These are phyloP conservation scores for Parastagonospora avenae DNA, from an alignment of 2,329 filamentous ascomycete species.

Conservation along the genomic window DNA sequence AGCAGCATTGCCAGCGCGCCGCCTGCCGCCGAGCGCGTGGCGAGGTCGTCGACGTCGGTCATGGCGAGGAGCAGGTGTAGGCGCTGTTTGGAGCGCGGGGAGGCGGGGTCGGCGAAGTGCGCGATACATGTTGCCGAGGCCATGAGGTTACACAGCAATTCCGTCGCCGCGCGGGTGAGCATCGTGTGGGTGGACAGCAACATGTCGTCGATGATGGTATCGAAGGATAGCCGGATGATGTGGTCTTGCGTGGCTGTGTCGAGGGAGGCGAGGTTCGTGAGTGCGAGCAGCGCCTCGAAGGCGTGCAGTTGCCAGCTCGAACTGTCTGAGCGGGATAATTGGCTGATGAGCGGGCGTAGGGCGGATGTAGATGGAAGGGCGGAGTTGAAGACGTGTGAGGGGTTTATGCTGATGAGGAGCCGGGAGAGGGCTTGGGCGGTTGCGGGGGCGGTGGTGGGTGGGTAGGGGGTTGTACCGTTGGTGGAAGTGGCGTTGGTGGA, in stretches of 20 bases:
- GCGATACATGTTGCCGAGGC: slow-evolving; percentile 69
- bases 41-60: slow-evolving; percentile 80
- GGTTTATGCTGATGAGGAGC: slow-evolving; percentile 85
- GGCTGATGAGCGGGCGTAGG: slow-evolving; percentile 78
- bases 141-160: slow-evolving; percentile 90
- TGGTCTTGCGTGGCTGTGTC: slow-evolving; percentile 67
- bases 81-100: slow-evolving; percentile 69
- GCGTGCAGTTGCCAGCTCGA: slow-evolving; percentile 77
- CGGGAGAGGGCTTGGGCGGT: slow-evolving; percentile 82
- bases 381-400: slow-evolving; percentile 80
- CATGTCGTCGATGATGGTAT: slow-evolving; percentile 75
- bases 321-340: slow-evolving; percentile 67
- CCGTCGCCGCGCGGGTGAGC: slow-evolving; percentile 81
- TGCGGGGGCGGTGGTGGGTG: slow-evolving; percentile 50
- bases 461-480: slow-evolving; percentile 42
- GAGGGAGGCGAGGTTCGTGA: slow-evolving; percentile 87
- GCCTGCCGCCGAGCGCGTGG: slow-evolving; percentile 81
- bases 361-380: slow-evolving; percentile 74
- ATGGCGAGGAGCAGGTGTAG: slow-evolving; percentile 86
- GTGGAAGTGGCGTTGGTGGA: slow-evolving; percentile 50
- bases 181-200: slow-evolving; percentile 76
- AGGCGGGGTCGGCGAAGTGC: slow-evolving; percentile 69
- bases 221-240: slow-evolving; percentile 76
- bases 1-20: slow-evolving; percentile 87
- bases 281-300: slow-evolving; percentile 87